Base-by-base conservation (phyloP, 139 green algal species). In the Desmodesmus armatus region DNA sequence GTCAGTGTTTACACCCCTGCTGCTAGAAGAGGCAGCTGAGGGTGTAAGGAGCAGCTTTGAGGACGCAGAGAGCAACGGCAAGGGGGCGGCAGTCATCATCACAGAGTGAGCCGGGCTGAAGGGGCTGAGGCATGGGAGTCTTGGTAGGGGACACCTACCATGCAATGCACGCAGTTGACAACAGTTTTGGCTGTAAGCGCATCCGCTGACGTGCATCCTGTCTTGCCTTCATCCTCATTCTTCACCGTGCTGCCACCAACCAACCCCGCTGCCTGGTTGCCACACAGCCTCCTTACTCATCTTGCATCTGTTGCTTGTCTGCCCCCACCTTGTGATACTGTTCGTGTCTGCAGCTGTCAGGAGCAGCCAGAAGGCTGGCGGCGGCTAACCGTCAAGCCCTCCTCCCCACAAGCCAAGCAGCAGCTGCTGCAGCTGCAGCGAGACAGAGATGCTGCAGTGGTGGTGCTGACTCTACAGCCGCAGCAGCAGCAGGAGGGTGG, bases 1-100 rank as follows among this genome's bases (percentile, higher is more conserved):
- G 1, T 17, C n/a, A 4, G 81, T 87, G 25, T 97, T 96, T 88
- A 92, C 96, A 70, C 92, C 95, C 0, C 84, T 97, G 69, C 89
- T 98, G n/a, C 85, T 95, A 44, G 95, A 97, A 81, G 95, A 98
- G 80, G 94, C 94, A 3, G 84, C 92, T 2, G 92, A 95, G 73
- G 65, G 79, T 5, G 62, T 96, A 31, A 84, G 86, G 3, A 65
- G 67, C 11, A 70, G 84, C 5, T 96, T 88, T 82, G 85, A 89
- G 6, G 91, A 97, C 69, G 63, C 67, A 9, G 89, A 86, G 44
- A 70, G 88, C 11, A 77, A 23, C 13, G 80, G 79, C 13, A 75
- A 31, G 23, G 65, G 29, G 9, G 89, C 85, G 63, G 19, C 62
- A 15, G 87, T 90, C 39, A 39, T n/a, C n/a, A n/a, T n/a, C n/a